Evolutionary conservation across 2,329 filamentous ascomycete species (phyloP).

Genomic region (Alternaria sp.): DNA sequence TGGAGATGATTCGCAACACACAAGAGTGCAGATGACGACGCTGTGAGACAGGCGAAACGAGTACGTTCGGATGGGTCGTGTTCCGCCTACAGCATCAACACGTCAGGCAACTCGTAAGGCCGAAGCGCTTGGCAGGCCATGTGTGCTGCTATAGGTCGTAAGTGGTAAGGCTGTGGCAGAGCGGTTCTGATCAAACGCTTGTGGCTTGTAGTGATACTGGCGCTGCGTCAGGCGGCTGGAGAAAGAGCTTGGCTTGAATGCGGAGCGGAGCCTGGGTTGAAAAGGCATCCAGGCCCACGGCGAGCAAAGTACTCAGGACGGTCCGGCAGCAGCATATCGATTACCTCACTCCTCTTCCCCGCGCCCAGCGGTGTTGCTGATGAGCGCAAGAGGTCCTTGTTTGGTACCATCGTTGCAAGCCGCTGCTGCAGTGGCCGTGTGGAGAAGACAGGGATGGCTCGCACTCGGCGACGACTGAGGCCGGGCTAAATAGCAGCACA

Average conservation of each 20-base stretch:
- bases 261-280: constrained; percentile 11
- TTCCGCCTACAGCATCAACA: constrained; percentile 45
- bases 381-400: constrained; percentile 4
- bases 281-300: constrained; percentile 18
- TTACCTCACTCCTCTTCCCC: constrained; percentile 4
- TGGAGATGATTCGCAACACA: constrained; percentile 26
- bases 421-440: constrained; percentile 18
- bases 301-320: neutral
- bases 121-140: constrained; percentile 30
- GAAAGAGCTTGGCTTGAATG: constrained; percentile 21
- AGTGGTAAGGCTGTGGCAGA: constrained; percentile 30
- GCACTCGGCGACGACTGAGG: constrained; percentile 6
- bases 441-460: constrained; percentile 23
- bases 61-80: constrained; percentile 34
- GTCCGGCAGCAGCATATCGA: neutral
- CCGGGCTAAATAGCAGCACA: constrained; percentile 16
- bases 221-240: constrained; percentile 36
- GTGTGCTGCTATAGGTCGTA: constrained; percentile 29
- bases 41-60: constrained; percentile 46
- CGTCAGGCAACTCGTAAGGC: constrained; percentile 31
- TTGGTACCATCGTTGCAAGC: constrained; percentile 9
- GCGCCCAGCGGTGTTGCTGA: constrained; percentile 10
- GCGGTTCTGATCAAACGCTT: constrained; percentile 39
- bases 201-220: constrained; percentile 39
- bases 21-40: constrained; percentile 28